Percentiles rank a stretch among this genome's conserved stretches.
phyloP scores from a whole-genome alignment of 139 green algal species.

The Chlamydomonas sp. region DNA sequence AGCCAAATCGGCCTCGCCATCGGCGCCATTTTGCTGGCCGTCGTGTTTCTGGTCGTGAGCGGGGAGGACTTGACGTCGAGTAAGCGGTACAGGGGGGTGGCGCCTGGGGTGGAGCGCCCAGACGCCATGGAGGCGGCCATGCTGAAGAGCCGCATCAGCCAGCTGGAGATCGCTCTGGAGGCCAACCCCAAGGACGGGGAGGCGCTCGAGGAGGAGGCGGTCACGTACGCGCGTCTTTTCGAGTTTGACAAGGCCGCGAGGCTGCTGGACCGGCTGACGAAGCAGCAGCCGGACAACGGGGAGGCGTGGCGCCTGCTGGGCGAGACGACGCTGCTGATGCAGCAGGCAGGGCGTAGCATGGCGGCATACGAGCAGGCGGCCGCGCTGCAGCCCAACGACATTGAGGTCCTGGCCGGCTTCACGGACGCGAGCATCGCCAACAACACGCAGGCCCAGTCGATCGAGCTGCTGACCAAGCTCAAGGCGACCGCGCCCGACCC shows the following conservation, averaged over 20 bases:
- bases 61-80: constrained; percentile 37
- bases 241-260: constrained; percentile 36
- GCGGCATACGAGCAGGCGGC: constrained; percentile 40
- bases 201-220: constrained; percentile 30
- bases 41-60: constrained; percentile 36
- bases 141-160: constrained; percentile 23
- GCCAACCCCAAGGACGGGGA: constrained; percentile 25
- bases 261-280: constrained; percentile 38
- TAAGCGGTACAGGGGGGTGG: constrained; percentile 34
- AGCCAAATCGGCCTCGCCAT: constrained; percentile 36
- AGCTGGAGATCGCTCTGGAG: constrained; percentile 25
- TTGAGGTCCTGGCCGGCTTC: constrained; percentile 39
- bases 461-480: constrained; percentile 21
- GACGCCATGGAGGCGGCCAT: constrained; percentile 37
- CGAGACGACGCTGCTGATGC: constrained; percentile 36
- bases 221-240: constrained; percentile 38
- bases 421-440: constrained; percentile 50
- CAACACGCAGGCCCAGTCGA: constrained; percentile 29
- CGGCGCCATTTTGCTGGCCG: constrained; percentile 34
- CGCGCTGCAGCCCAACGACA: constrained; percentile 24
- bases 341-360: constrained; percentile 26
- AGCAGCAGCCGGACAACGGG: constrained; percentile 16
- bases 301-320: constrained; percentile 43
- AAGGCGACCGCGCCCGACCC: background rate
- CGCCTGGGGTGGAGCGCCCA: constrained; percentile 20